Percentiles rank a stretch among this genome's conserved stretches.
Evolutionary conservation across 345 rosid species (phyloP).

Genomic region (Corchorus capsularis): DNA sequence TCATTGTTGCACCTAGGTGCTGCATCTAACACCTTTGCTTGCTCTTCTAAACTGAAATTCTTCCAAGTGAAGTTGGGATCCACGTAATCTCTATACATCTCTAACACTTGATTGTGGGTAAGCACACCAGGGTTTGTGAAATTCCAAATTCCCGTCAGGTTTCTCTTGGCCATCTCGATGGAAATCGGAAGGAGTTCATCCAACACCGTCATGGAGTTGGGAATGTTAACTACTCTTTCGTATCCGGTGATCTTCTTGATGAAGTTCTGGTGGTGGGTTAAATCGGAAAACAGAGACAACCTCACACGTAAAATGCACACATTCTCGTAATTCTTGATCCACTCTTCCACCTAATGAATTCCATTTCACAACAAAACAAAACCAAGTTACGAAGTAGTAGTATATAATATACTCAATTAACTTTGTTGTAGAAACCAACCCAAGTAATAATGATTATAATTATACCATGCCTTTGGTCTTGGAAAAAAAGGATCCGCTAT

Average conservation of each 20-base stretch:
- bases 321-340: background rate
- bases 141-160: slow-evolving; percentile 78
- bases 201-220: slow-evolving; percentile 93
- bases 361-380: background rate
- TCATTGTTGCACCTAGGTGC: slow-evolving; percentile 95
- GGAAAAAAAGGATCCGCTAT: background rate
- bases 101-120: slow-evolving; percentile 83
- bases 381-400: too few relatives aligned
- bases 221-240: slow-evolving; percentile 81
- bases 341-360: background rate
- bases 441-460: too few relatives aligned
- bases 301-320: slow-evolving; percentile 7
- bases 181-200: slow-evolving; percentile 59
- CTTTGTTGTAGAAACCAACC: too few relatives aligned
- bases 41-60: slow-evolving; percentile 86
- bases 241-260: slow-evolving; percentile 77
- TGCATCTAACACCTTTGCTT: slow-evolving; percentile 77
- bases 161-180: too few relatives aligned
- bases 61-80: slow-evolving; percentile 77
- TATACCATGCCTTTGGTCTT: slow-evolving; percentile 7
- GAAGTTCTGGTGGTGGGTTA: slow-evolving; percentile 38
- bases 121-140: slow-evolving; percentile 90
- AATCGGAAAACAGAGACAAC: background rate
- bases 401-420: too few relatives aligned
- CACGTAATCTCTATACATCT: slow-evolving; percentile 71